phyloP scores from a whole-genome alignment of 2,329 filamentous ascomycete species.

The Diplodia corticola region DNA sequence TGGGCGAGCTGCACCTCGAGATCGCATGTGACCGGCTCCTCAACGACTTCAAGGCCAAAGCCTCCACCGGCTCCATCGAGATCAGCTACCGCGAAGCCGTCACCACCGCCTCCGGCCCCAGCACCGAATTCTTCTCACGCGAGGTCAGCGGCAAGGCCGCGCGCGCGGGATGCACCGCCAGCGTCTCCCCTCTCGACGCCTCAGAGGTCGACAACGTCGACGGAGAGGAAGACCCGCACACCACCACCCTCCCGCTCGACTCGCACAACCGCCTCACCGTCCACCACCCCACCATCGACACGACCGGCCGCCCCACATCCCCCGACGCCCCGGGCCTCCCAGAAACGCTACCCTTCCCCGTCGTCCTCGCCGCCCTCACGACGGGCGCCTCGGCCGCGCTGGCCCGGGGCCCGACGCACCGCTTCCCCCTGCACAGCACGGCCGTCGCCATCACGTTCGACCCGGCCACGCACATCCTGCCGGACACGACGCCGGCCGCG shows the following conservation, averaged over 20 bases:
- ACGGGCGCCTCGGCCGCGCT: slow-evolving; percentile 83
- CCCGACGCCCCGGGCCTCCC: slow-evolving; percentile 52
- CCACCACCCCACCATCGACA: slow-evolving; percentile 51
- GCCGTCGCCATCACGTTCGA: slow-evolving; percentile 71
- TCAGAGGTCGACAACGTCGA: slow-evolving; percentile 24
- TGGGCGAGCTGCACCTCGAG: slow-evolving; percentile 95
- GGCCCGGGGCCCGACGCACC: slow-evolving; percentile 77
- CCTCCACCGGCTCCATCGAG: slow-evolving; percentile 82
- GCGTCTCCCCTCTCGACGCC: slow-evolving; percentile 60
- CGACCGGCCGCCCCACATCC: slow-evolving; percentile 42
- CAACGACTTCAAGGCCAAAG: slow-evolving; percentile 85
- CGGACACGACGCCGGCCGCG: slow-evolving; percentile 66
- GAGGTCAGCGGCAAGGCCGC: slow-evolving; percentile 77
- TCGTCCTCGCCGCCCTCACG: slow-evolving; percentile 59
- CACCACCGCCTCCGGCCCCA: slow-evolving; percentile 56
- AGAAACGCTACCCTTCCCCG: slow-evolving; percentile 52
- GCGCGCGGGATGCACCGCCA: slow-evolving; percentile 72
- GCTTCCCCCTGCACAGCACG: slow-evolving; percentile 77
- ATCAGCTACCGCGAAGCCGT: slow-evolving; percentile 93
- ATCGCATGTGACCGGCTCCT: slow-evolving; percentile 86
- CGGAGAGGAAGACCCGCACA: slow-evolving; percentile 26
- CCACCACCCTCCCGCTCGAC: slow-evolving; percentile 33
- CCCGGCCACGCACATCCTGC: slow-evolving; percentile 62
- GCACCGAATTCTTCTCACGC: slow-evolving; percentile 70
- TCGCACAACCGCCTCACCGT: slow-evolving; percentile 63